Percentiles rank a stretch among this genome's conserved stretches.
These are phyloP conservation scores for Cercospora sojina DNA, from an alignment of 2,329 filamentous ascomycete genomes.

Conservation along the genomic window DNA sequence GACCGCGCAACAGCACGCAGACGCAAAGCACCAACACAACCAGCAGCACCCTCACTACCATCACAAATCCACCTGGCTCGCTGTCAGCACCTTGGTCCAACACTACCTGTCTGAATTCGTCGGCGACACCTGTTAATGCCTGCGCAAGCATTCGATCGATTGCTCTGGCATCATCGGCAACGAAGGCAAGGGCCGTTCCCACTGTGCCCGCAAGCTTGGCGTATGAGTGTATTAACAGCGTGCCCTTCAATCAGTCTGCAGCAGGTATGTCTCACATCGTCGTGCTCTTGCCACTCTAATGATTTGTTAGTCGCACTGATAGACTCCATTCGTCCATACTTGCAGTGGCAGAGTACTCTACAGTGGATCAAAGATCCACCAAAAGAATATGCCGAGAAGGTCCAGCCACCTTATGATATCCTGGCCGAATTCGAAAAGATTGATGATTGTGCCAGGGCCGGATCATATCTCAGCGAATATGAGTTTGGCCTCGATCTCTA, in stretches of 20 bases:
- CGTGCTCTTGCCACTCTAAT: constrained; percentile 25
- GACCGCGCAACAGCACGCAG: not conserved
- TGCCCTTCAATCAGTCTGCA: constrained; percentile 47
- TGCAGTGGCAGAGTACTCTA: constrained; percentile 49
- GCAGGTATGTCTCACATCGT: constrained; percentile 19
- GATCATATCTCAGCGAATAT: constrained; percentile 44
- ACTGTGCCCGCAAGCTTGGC: constrained; percentile 47
- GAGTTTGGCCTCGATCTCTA: constrained; percentile 54
- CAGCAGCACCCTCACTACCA: not conserved
- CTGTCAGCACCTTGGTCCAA: not conserved
- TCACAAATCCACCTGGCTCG: not conserved
- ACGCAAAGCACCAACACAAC: not conserved
- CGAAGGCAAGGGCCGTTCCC: constrained; percentile 32
- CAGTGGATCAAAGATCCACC: constrained; percentile 49
- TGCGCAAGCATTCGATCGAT: constrained; percentile 35
- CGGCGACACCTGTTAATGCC: constrained; percentile 19
- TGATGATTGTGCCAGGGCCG: constrained; percentile 40
- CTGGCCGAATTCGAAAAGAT: constrained; percentile 43
- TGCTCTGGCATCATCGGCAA: constrained; percentile 11
- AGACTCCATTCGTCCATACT: constrained; percentile 47
- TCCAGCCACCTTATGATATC: constrained; percentile 47
- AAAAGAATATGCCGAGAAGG: constrained; percentile 47
- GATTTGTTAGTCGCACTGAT: constrained; percentile 39
- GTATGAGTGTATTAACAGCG: constrained; percentile 48
- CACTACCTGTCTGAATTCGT: not conserved